Conservation (phyloP, 2,329 filamentous ascomycete species). For the Apiospora marii region DNA sequence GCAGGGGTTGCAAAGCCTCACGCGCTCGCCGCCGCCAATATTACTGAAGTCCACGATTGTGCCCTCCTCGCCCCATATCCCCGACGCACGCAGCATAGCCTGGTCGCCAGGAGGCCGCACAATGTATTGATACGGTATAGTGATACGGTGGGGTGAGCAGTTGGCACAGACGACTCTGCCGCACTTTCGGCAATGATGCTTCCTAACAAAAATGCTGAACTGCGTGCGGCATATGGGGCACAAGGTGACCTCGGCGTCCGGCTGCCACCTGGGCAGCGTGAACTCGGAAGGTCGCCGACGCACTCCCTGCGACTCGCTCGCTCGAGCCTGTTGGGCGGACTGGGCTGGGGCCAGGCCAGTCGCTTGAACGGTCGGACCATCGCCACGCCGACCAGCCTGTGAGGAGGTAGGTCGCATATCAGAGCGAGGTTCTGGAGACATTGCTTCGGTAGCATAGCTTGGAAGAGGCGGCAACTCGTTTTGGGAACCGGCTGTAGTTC, state of each 20-base stretch:
- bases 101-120: conserved; percentile 72
- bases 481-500: neutral
- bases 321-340: neutral
- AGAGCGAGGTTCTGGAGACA: neutral
- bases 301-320: neutral
- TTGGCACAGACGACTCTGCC: conserved; percentile 88
- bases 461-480: conserved; percentile 6
- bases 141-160: conserved; percentile 94
- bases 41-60: conserved; percentile 53
- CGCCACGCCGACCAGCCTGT: neutral
- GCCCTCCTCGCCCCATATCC: conserved; percentile 49
- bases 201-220: conserved; percentile 86
- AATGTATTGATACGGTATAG: conserved; percentile 92
- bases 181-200: conserved; percentile 96
- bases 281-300: conserved; percentile 48
- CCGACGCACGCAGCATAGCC: conserved; percentile 39
- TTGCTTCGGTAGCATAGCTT: neutral
- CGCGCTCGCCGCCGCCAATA: conserved; percentile 63
- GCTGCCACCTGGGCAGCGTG: conserved; percentile 82
- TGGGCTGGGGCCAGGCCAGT: neutral
- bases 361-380: neutral
- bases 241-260: conserved; percentile 80
- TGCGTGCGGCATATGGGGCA: conserved; percentile 85
- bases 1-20: conserved; percentile 68
- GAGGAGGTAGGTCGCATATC: neutral